These are phyloP conservation scores for Thalassiosira hispida DNA, from an alignment of 352 stramenopile genomes.

Conservation along the genomic window DNA sequence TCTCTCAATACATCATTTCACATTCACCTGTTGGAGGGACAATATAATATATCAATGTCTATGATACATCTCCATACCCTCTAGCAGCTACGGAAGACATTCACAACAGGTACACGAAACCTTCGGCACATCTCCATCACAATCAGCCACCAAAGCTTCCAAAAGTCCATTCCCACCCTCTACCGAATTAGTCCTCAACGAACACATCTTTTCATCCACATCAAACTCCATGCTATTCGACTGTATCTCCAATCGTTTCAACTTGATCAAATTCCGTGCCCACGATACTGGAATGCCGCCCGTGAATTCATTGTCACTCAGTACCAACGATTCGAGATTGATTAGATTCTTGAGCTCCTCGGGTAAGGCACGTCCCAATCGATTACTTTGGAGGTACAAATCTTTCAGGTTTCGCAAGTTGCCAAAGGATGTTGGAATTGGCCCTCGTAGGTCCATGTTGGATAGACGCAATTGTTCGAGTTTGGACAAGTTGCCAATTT, in stretches of 20 bases:
- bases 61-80: too few relatives aligned
- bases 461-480: slow-evolving; percentile 51
- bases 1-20: too few relatives aligned
- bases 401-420: slow-evolving; percentile 34
- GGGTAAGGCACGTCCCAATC: slow-evolving; percentile 22
- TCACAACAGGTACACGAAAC: slow-evolving; percentile 36
- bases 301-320: slow-evolving; percentile 48
- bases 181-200: not conserved
- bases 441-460: slow-evolving; percentile 32
- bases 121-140: slow-evolving; percentile 8
- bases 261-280: slow-evolving; percentile 31
- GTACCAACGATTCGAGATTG: slow-evolving; percentile 31
- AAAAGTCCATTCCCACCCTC: not conserved
- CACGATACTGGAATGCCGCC: slow-evolving; percentile 37
- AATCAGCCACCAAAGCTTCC: slow-evolving; percentile 31
- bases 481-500: slow-evolving; percentile 46
- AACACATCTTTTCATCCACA: slow-evolving; percentile 13
- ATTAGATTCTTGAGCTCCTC: slow-evolving; percentile 30
- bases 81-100: slow-evolving; percentile 25
- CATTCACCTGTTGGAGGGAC: too few relatives aligned
- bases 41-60: too few relatives aligned
- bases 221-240: slow-evolving; percentile 28
- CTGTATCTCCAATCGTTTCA: slow-evolving; percentile 38
- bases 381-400: slow-evolving; percentile 43
- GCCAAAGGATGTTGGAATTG: slow-evolving; percentile 26